These are phyloP conservation scores for Fusarium odoratissimum DNA, from an alignment of 2,329 filamentous ascomycete species.

Conservation along the genomic window DNA sequence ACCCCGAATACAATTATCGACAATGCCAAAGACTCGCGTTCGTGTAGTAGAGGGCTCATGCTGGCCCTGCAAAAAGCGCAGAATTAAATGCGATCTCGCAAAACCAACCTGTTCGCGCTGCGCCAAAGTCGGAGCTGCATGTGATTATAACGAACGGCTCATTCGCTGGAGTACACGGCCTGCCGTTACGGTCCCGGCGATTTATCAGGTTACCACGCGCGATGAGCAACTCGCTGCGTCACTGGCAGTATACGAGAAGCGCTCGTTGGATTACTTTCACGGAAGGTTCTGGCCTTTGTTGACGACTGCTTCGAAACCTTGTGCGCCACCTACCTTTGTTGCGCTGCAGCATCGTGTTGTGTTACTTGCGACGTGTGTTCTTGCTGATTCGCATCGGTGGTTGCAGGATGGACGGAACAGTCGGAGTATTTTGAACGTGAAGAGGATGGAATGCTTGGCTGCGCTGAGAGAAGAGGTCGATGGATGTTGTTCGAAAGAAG, in stretches of 20 bases:
- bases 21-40: slow-evolving; percentile 25
- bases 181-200: slow-evolving; percentile 46
- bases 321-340: slow-evolving; percentile 46
- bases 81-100: slow-evolving; percentile 57
- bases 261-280: slow-evolving; percentile 50
- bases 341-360: slow-evolving; percentile 50
- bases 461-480: slow-evolving; percentile 49
- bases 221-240: slow-evolving; percentile 44
- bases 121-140: slow-evolving; percentile 40
- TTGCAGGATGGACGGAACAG: slow-evolving; percentile 48
- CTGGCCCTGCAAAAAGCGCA: slow-evolving; percentile 58
- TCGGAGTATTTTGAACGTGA: slow-evolving; percentile 40
- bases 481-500: slow-evolving; percentile 47
- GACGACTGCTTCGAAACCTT: slow-evolving; percentile 45
- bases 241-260: slow-evolving; percentile 46
- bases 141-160: slow-evolving; percentile 51
- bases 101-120: slow-evolving; percentile 54
- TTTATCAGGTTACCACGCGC: slow-evolving; percentile 43
- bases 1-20: not conserved
- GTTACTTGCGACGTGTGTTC: slow-evolving; percentile 47
- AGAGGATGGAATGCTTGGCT: slow-evolving; percentile 47
- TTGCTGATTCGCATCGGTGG: slow-evolving; percentile 49
- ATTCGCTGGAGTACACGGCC: slow-evolving; percentile 57
- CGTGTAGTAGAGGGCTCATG: slow-evolving; percentile 53
- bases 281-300: slow-evolving; percentile 50